Conservation (phyloP, 257 asterid genomes). For the Gardenia jasminoides region DNA sequence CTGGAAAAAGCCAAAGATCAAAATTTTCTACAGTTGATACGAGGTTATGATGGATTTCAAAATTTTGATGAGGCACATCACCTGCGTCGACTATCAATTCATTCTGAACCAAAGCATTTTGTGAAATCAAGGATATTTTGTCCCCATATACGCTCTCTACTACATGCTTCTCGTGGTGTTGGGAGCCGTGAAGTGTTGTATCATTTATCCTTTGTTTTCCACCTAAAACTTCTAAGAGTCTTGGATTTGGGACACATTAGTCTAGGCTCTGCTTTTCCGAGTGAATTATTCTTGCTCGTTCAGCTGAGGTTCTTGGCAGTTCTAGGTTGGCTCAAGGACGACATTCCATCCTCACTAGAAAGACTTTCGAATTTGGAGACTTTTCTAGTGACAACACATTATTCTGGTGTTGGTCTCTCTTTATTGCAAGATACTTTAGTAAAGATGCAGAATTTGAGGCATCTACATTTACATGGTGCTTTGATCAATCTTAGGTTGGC, state of each 20-base stretch:
- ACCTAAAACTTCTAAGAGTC: not conserved
- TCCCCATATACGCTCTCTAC: not conserved
- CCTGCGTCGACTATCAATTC: not conserved
- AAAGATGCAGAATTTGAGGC: not conserved
- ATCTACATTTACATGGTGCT: not conserved
- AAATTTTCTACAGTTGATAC: too few relatives aligned
- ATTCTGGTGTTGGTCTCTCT: too few relatives aligned
- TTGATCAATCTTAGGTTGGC: not conserved
- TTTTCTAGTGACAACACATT: too few relatives aligned
- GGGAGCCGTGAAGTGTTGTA: accelerated
- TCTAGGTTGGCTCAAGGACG: too few relatives aligned
- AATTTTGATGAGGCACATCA: not conserved
- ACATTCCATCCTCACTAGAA: too few relatives aligned
- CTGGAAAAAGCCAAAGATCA: too few relatives aligned
- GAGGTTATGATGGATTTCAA: not conserved
- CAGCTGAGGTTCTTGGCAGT: not conserved
- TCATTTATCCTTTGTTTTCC: not conserved
- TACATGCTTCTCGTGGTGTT: not conserved
- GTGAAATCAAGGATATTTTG: not conserved
- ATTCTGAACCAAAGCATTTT: not conserved
- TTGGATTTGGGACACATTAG: not conserved
- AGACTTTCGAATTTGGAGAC: too few relatives aligned
- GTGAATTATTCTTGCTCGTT: not conserved
- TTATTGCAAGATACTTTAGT: not conserved
- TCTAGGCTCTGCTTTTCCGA: not conserved